Evolutionary conservation across 441 rosid genomes (phyloP).

Genomic region (Sinapis alba): DNA sequence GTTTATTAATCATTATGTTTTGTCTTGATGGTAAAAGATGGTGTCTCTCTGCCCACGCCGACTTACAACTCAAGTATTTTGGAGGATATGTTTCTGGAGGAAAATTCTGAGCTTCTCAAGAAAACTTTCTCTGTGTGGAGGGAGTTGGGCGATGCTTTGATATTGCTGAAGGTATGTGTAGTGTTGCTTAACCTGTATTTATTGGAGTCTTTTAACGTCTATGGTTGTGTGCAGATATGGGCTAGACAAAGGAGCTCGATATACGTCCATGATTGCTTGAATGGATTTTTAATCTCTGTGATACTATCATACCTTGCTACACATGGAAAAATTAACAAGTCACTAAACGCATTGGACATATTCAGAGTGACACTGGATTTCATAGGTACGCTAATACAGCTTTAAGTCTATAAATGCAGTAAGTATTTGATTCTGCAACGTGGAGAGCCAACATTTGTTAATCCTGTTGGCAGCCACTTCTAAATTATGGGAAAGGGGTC

Average conservation of each 20-base stretch:
- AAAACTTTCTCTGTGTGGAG: slow-evolving; percentile 62
- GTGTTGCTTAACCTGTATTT: background rate
- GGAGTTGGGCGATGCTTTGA: slow-evolving; percentile 69
- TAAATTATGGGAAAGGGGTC: slow-evolving; percentile 75
- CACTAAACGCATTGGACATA: slow-evolving; percentile 77
- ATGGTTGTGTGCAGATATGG: slow-evolving; percentile 67
- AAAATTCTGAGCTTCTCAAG: slow-evolving; percentile 61
- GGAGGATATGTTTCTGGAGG: slow-evolving; percentile 84
- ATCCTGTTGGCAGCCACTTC: slow-evolving; percentile 60
- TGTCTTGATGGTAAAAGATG: slow-evolving; percentile 46
- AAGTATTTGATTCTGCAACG: slow-evolving; percentile 11
- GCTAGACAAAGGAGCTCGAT: slow-evolving; percentile 85
- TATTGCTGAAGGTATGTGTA: slow-evolving; percentile 69
- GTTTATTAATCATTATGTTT: slow-evolving; percentile 14
- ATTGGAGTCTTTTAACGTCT: background rate
- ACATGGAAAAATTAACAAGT: slow-evolving; percentile 55
- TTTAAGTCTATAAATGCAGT: background rate
- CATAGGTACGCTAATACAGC: slow-evolving; percentile 56
- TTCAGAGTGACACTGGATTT: slow-evolving; percentile 74
- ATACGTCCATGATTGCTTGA: slow-evolving; percentile 74
- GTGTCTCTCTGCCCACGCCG: slow-evolving; percentile 60
- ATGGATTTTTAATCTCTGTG: slow-evolving; percentile 75
- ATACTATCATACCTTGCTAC: slow-evolving; percentile 71
- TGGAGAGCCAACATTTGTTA: background rate
- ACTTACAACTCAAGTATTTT: slow-evolving; percentile 79